These are phyloP conservation scores for Ambrosia artemisiifolia DNA, from an alignment of 129 eudicot genomes.

Conservation along the genomic window DNA sequence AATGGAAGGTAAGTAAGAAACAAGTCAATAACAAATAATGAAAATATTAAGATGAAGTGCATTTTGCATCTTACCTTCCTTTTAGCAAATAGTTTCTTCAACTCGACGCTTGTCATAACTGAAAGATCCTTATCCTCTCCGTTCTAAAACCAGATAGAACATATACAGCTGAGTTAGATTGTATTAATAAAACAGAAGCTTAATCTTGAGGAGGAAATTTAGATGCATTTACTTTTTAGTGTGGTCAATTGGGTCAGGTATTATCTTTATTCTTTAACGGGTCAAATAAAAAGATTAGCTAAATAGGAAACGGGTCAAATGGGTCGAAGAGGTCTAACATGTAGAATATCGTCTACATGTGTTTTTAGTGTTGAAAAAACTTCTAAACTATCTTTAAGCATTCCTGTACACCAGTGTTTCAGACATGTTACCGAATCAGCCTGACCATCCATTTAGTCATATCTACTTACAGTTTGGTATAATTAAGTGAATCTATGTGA, in stretches of 20 bases:
- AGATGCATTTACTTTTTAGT: neutral
- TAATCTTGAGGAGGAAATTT: neutral
- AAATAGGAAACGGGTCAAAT: neutral
- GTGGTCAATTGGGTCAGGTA: neutral
- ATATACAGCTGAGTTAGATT: slow-evolving; percentile 12
- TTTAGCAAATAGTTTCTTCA: slow-evolving; percentile 55
- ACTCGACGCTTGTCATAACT: slow-evolving; percentile 55
- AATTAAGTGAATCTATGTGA: neutral
- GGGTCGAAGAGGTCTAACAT: neutral
- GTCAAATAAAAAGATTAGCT: neutral
- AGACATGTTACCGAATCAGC: neutral
- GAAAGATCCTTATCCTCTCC: slow-evolving; percentile 93
- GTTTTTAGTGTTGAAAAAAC: too few relatives aligned
- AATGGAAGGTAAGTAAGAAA: neutral
- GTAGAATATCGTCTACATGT: too few relatives aligned
- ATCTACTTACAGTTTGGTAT: neutral
- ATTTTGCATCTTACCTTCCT: slow-evolving; percentile 44
- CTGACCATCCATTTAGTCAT: neutral
- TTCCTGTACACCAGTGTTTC: neutral
- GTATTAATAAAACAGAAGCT: neutral
- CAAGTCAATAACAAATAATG: neutral
- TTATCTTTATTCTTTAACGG: neutral
- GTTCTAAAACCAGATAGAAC: slow-evolving; percentile 34
- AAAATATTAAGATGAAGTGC: neutral
- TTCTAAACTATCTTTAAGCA: neutral